These are phyloP conservation scores for Babesia gibsoni DNA, from an alignment of 169 alveolate species.

Conservation along the genomic window DNA sequence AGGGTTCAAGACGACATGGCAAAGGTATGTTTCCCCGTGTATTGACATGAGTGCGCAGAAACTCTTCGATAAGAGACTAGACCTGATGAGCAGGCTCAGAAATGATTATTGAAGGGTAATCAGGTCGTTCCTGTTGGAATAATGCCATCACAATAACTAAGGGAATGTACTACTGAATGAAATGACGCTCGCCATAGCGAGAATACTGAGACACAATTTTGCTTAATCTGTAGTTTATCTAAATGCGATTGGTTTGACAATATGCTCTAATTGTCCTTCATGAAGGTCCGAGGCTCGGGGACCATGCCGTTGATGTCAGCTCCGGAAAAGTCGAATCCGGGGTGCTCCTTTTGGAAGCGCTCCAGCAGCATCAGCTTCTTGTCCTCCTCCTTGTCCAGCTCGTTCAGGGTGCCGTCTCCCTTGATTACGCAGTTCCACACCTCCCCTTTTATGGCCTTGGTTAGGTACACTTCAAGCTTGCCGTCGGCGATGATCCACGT, in stretches of 20 bases:
- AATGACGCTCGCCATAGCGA: too few relatives aligned
- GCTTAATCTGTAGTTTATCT: too few relatives aligned
- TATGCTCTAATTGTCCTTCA: constrained; percentile 56
- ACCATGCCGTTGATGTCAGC: constrained; percentile 74
- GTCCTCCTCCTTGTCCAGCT: constrained; percentile 33
- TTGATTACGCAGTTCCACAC: constrained; percentile 53
- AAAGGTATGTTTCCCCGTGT: constrained; percentile 15
- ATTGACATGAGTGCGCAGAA: neutral
- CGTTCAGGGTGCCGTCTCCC: constrained; percentile 35
- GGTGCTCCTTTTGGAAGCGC: constrained; percentile 75
- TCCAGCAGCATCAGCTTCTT: constrained; percentile 69
- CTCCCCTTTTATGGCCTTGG: constrained; percentile 48
- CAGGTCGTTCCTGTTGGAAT: too few relatives aligned
- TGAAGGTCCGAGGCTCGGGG: constrained; percentile 76
- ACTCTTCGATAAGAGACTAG: constrained; percentile 6
- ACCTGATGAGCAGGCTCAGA: constrained; percentile 12
- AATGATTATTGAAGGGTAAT: too few relatives aligned
- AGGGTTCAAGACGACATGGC: constrained; percentile 66
- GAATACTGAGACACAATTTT: too few relatives aligned
- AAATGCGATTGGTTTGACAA: too few relatives aligned
- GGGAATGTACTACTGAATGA: too few relatives aligned
- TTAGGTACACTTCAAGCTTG: constrained; percentile 36
- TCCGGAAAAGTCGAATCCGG: constrained; percentile 74
- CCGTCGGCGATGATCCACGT: constrained; percentile 54
- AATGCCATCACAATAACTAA: too few relatives aligned